A percentile compares a stretch with the other conserved stretches of the same genome.
These are phyloP conservation scores for Lachnellula occidentalis DNA, from an alignment of 2,329 filamentous ascomycete genomes.

Conservation along the genomic window DNA sequence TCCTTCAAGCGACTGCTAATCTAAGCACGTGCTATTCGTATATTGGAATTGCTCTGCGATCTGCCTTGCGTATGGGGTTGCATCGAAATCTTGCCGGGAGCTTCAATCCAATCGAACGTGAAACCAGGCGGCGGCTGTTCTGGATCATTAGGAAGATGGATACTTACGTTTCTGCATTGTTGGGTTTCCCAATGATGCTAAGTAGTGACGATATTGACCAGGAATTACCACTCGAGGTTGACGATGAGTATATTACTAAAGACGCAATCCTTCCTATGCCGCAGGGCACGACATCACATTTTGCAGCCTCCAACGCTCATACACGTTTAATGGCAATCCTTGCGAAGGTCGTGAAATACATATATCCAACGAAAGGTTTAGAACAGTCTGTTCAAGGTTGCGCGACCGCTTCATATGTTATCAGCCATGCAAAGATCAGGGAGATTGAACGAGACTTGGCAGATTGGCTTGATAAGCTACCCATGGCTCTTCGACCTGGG, in stretches of 20 bases:
- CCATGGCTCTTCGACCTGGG: conserved; percentile 71
- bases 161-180: conserved; percentile 61
- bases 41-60: conserved; percentile 70
- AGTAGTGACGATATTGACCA: conserved; percentile 63
- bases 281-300: conserved; percentile 48
- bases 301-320: conserved; percentile 62
- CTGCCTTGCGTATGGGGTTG: conserved; percentile 70
- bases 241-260: conserved; percentile 62
- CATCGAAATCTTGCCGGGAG: conserved; percentile 65
- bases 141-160: conserved; percentile 67
- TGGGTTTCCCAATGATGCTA: conserved; percentile 61
- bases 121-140: conserved; percentile 59
- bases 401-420: conserved; percentile 47
- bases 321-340: conserved; percentile 59
- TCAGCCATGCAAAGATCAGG: conserved; percentile 58
- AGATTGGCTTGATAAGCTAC: conserved; percentile 61
- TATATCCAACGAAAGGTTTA: conserved; percentile 58
- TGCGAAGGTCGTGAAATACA: conserved; percentile 56
- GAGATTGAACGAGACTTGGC: conserved; percentile 60
- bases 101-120: conserved; percentile 57
- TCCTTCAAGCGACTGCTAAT: conserved; percentile 74
- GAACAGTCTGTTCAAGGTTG: conserved; percentile 38
- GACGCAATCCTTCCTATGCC: conserved; percentile 51
- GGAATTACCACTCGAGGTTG: conserved; percentile 56
- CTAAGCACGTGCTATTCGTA: conserved; percentile 76